phyloP scores from a whole-genome alignment of 768 basidiomycete species.

The Termitomyces titanicus region DNA sequence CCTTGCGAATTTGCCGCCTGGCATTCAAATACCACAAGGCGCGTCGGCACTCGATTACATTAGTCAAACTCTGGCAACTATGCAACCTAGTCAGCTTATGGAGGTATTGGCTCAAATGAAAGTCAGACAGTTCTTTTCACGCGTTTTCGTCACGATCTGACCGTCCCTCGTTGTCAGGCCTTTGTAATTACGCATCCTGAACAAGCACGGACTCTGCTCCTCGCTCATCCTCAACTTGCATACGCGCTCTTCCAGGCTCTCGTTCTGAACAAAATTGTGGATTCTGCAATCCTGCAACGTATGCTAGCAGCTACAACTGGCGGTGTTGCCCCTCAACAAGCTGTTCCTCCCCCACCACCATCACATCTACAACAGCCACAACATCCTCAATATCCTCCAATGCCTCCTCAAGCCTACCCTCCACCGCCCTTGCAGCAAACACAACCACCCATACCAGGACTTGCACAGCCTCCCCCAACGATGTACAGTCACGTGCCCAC shows the following conservation, averaged over 20 bases:
- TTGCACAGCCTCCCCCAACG: constrained; percentile 27
- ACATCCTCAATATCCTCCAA: constrained; percentile 22
- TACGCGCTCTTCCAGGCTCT: constrained; percentile 97
- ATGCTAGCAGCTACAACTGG: constrained; percentile 41
- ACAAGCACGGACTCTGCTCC: constrained; percentile 76
- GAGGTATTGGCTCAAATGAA: constrained; percentile 99
- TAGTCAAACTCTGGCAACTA: constrained; percentile 77
- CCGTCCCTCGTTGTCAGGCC: constrained; percentile 46
- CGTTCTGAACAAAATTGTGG: constrained; percentile 90
- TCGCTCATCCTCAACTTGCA: constrained; percentile 86
- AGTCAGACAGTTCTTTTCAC: constrained; percentile 49
- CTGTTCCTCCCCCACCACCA: constrained; percentile 27
- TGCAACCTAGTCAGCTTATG: constrained; percentile 81
- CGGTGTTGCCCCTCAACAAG: constrained; percentile 14
- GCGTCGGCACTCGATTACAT: constrained; percentile 77
- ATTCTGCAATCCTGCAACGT: constrained; percentile 79
- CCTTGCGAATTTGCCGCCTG: constrained; percentile 67
- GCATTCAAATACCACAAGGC: constrained; percentile 71
- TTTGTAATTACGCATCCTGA: constrained; percentile 91
- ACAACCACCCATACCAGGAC: constrained; percentile 19
- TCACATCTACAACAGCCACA: constrained; percentile 31
- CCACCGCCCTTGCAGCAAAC: constrained; percentile 27
- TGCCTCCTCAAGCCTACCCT: constrained; percentile 28
- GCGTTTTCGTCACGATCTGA: constrained; percentile 2
- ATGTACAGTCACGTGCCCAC: constrained; percentile 25